Percentiles rank a stretch among this genome's conserved stretches.
These are phyloP conservation scores for Pleurotus tuber-regium DNA, from an alignment of 768 basidiomycete genomes.

Conservation along the genomic window DNA sequence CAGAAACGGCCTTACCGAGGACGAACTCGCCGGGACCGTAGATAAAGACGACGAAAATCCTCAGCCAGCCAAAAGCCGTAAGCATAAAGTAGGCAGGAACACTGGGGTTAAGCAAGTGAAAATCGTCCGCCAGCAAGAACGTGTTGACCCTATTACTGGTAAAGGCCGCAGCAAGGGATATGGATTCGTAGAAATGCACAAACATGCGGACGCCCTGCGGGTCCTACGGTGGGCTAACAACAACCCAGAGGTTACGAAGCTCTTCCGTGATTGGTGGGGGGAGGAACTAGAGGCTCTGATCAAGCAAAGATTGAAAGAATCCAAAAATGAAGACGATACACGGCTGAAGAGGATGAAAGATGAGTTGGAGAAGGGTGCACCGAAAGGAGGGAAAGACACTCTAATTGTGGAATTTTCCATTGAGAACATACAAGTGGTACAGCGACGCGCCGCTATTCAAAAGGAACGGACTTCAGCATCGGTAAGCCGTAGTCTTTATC, in stretches of 20 bases:
- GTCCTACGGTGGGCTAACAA: constrained; percentile 95
- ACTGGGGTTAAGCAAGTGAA: constrained; percentile 83
- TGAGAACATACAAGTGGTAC: constrained; percentile 90
- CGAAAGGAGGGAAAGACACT: constrained; percentile 39
- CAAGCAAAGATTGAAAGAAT: constrained; percentile 40
- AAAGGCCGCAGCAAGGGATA: constrained; percentile 92
- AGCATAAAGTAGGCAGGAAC: constrained; percentile 25
- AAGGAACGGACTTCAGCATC: constrained; percentile 31
- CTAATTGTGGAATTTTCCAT: constrained; percentile 96
- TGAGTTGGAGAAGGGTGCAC: constrained; percentile 43
- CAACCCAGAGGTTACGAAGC: constrained; percentile 58
- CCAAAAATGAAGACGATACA: constrained; percentile 37
- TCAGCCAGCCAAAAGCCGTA: constrained; percentile 20
- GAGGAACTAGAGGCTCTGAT: constrained; percentile 66
- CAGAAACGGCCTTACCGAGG: constrained; percentile 60
- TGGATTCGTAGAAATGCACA: constrained; percentile 89
- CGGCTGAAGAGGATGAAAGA: constrained; percentile 58
- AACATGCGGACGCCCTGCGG: constrained; percentile 86
- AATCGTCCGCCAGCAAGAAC: constrained; percentile 85
- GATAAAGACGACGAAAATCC: constrained; percentile 23
- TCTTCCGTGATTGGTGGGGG: constrained; percentile 85
- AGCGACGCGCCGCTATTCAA: constrained; percentile 60
- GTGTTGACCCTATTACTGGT: constrained; percentile 85
- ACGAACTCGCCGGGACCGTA: constrained; percentile 61
- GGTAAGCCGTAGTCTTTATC: constrained; percentile 17